These are phyloP conservation scores for Rubroboletus pulcherrimus DNA, from an alignment of 768 basidiomycete genomes.

Conservation along the genomic window DNA sequence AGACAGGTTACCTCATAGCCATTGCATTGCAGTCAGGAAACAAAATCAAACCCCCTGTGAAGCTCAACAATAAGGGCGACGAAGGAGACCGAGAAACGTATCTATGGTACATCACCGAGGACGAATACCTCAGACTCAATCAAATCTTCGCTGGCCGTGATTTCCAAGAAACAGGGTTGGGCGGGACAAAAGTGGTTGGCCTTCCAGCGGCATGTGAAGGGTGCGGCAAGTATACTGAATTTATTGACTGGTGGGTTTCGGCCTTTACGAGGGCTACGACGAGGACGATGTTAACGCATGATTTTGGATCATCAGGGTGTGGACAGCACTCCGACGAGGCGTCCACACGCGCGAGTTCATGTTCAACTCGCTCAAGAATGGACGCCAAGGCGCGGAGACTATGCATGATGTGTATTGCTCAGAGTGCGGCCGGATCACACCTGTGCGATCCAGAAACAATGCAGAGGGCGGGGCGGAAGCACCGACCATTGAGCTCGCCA, in stretches of 20 bases:
- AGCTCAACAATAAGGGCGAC: background rate
- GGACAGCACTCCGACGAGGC: slow-evolving; percentile 17
- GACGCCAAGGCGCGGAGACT: slow-evolving; percentile 14
- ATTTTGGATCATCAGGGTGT: slow-evolving; percentile 6
- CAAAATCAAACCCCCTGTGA: slow-evolving; percentile 10
- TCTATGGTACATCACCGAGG: slow-evolving; percentile 19
- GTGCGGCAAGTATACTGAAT: slow-evolving; percentile 17
- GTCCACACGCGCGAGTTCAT: slow-evolving; percentile 18
- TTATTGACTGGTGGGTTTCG: slow-evolving; percentile 7
- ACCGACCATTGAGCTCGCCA: slow-evolving; percentile 7
- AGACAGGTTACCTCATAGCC: background rate
- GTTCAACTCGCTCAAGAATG: slow-evolving; percentile 12
- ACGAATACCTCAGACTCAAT: slow-evolving; percentile 16
- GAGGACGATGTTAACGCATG: background rate
- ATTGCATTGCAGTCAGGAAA: background rate
- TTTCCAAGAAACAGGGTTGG: slow-evolving; percentile 12
- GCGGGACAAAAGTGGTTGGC: slow-evolving; percentile 13
- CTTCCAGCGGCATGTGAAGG: slow-evolving; percentile 4
- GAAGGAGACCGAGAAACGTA: background rate
- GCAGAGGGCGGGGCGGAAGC: slow-evolving; percentile 13
- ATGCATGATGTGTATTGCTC: slow-evolving; percentile 21
- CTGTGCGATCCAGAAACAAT: slow-evolving; percentile 13
- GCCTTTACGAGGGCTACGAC: background rate
- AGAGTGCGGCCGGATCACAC: slow-evolving; percentile 13
- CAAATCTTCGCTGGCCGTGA: slow-evolving; percentile 10